phyloP scores from a whole-genome alignment of 768 basidiomycete genomes.

The Solioccasus polychromus region DNA sequence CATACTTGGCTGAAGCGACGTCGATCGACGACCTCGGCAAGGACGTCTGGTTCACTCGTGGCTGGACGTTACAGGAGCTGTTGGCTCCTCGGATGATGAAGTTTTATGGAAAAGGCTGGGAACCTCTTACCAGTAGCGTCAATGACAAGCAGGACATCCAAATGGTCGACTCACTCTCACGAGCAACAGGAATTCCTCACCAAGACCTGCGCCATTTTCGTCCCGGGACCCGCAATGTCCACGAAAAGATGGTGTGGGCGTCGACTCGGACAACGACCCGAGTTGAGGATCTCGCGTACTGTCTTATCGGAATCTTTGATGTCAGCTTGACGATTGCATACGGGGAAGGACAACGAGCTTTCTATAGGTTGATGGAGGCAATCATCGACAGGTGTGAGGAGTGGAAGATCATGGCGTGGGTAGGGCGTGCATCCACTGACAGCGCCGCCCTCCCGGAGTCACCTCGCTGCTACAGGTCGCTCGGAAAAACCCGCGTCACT shows the following conservation, averaged over 20 bases:
- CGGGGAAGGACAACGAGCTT: slow-evolving; percentile 33
- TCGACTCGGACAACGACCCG: slow-evolving; percentile 33
- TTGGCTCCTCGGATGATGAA: slow-evolving; percentile 30
- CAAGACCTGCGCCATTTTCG: slow-evolving; percentile 23
- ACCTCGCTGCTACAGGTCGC: slow-evolving; percentile 26
- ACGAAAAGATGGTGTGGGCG: slow-evolving; percentile 33
- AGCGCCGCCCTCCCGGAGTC: slow-evolving; percentile 32
- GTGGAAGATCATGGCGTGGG: slow-evolving; percentile 35
- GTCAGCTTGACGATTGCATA: slow-evolving; percentile 34
- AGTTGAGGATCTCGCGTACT: slow-evolving; percentile 33
- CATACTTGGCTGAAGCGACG: slow-evolving; percentile 31
- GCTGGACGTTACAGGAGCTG: slow-evolving; percentile 31
- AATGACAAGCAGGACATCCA: slow-evolving; percentile 26
- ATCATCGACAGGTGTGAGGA: slow-evolving; percentile 27
- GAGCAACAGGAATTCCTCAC: slow-evolving; percentile 26
- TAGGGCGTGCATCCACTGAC: slow-evolving; percentile 23
- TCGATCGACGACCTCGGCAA: slow-evolving; percentile 25
- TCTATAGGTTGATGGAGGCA: slow-evolving; percentile 28
- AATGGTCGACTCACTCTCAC: slow-evolving; percentile 24
- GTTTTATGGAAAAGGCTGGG: slow-evolving; percentile 29
- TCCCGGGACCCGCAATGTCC: slow-evolving; percentile 24
- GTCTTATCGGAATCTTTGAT: slow-evolving; percentile 33
- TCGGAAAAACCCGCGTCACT: slow-evolving; percentile 2
- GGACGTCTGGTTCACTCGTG: slow-evolving; percentile 32
- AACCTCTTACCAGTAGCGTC: slow-evolving; percentile 20